phyloP scores from a whole-genome alignment of 768 basidiomycete species.

The Agrocybe praecox region DNA sequence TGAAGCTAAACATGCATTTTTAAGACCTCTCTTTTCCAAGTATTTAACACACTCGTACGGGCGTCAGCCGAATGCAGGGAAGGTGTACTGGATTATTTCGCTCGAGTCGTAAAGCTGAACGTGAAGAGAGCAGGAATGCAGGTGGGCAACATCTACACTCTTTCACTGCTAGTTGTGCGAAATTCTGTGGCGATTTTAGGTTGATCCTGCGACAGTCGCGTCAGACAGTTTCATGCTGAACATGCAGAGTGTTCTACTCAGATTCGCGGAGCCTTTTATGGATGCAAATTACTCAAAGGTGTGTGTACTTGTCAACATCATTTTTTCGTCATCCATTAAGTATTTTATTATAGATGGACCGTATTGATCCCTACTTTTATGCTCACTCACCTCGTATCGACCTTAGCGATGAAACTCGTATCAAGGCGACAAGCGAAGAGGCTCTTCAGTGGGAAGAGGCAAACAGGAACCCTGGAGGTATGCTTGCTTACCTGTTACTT shows the following conservation, averaged over 20 bases:
- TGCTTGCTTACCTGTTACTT: neutral
- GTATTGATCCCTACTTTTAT: constrained; percentile 85
- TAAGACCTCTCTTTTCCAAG: constrained; percentile 75
- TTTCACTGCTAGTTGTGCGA: neutral
- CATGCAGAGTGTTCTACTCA: constrained; percentile 76
- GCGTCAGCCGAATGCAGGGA: constrained; percentile 79
- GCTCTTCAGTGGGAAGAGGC: constrained; percentile 70
- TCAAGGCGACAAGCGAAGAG: constrained; percentile 91
- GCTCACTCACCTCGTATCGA: constrained; percentile 72
- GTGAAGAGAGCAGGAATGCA: constrained; percentile 90
- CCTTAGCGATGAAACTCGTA: constrained; percentile 87
- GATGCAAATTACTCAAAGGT: constrained; percentile 91
- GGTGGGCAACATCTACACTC: constrained; percentile 36
- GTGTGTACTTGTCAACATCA: neutral
- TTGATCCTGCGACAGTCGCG: constrained; percentile 84
- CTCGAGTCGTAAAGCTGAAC: constrained; percentile 74
- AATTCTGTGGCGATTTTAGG: constrained; percentile 38
- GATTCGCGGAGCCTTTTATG: constrained; percentile 94
- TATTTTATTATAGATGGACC: constrained; percentile 70
- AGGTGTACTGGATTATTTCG: constrained; percentile 81
- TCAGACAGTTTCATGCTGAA: constrained; percentile 95
- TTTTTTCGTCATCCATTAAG: neutral
- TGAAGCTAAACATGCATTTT: neutral
- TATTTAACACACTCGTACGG: constrained; percentile 88
- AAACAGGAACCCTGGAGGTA: constrained; percentile 49